Base-by-base conservation (phyloP, 345 rosid genomes). In the Boechera stricta region DNA sequence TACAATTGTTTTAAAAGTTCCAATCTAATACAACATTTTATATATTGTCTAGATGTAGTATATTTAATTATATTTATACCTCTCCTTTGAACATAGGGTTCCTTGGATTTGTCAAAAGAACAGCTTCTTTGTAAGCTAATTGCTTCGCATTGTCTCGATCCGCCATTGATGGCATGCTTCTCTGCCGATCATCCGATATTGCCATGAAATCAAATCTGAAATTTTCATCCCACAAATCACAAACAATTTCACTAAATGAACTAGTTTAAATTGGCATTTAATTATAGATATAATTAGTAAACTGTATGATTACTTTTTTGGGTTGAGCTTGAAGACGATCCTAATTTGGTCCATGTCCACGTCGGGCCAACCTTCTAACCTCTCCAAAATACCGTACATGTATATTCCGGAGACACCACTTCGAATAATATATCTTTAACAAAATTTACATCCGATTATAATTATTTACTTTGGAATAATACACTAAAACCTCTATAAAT, bases 341-440 rank as follows among this genome's bases (percentile, higher is more conserved):
- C 99, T 87, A 21, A 86, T 87, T 78, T 95, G 99, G 78, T 87
- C 91, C 90, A 95, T 89, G 67, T 89, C 89, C 24, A 90, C 90
- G 45, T 87, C 90, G 3, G 96, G 99, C 92, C 90, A 95, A 47
- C 91, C 96, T 69, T 80, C 80, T 55, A 76, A 69, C 13, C 97
- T 86, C 75, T 95, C 94, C 65, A 95, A 62, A 35, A 95, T 82
- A 56, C 88, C 84, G 18, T 95, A 95, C 48, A 83, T 51, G 71
- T 95, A 91, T 32, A 92, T 21, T 15, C 99, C 98, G 0, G 97
- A 76, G 58, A 70, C 29, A 5, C 91, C 98, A n/a, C 90, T 85
- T 67, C 88, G 81, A 38, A 95, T 26, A 53, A 95, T 84, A 29
- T 84, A 91, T 87, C 99, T 92, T 83, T 42, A 35, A 52, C n/a